Evolutionary conservation across 371 early-diverging fungal species (phyloP), one percentile per base, ranked within the genome.

Genomic region (Mucor irregularis): DNA sequence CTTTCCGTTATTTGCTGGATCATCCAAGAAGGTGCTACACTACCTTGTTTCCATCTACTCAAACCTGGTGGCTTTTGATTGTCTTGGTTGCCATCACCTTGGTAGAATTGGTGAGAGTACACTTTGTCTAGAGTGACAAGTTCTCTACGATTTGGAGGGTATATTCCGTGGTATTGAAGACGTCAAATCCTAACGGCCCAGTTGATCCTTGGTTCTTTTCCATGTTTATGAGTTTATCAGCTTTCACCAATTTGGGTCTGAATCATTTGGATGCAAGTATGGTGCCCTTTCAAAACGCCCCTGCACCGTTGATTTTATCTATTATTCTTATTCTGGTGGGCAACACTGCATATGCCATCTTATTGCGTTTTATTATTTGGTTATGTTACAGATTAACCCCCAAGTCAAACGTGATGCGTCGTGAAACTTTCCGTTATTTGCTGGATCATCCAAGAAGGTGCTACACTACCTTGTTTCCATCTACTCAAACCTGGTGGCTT

Each of bases 11-110:
- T 28, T 45, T 78, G 0, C 50, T 78, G 6, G 74, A 75, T 42
- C 79, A 78, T 49, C 79, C 79, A 9, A 69, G 79, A 39, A 61
- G 79, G 10, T 74, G 75, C 39, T 78, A 67, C 44, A 78, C 79
- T 1, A 65, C 71, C 0, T 35, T 78, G 7, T 78, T 78, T 52
- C 76, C 79, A 13, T 46, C 79, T 1, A 68, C 70, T 1, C 76
- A 73, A 43, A 75, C 75, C 4, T 75, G 71, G 64, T 78, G 79
- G 79, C 47, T 78, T 0, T 51, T 78, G 8, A 58, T 73, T n/a
- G 62, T 75, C 9, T 33, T 75, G 39, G 28, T 75, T 13, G 55
- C 49, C 8, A 73, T 78, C 22, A 78, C 79, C 11, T 14, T 71
- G 33, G 56, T 60, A 0, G 78, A 78, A 38, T n/a, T n/a, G n/a